phyloP scores from a whole-genome alignment of 495 filamentous ascomycete genomes.

The Talaromyces proteolyticus region DNA sequence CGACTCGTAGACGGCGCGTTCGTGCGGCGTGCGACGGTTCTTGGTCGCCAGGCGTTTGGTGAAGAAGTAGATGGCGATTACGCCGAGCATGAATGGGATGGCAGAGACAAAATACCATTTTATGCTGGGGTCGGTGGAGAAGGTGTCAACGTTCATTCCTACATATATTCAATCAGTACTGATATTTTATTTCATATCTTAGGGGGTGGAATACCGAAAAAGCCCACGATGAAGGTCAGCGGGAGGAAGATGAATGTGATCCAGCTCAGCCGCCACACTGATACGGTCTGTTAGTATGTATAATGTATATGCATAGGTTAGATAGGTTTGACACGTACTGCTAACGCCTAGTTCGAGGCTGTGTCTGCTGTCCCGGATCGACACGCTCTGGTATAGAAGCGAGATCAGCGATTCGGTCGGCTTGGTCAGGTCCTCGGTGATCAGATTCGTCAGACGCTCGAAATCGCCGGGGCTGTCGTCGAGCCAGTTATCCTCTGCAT shows the following conservation, averaged over 20 bases:
- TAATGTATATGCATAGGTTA: constrained; percentile 28
- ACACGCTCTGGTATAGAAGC: constrained; percentile 49
- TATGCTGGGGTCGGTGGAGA: constrained; percentile 33
- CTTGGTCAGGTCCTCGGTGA: constrained; percentile 45
- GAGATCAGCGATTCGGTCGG: constrained; percentile 36
- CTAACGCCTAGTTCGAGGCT: constrained; percentile 42
- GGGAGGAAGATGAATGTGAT: constrained; percentile 52
- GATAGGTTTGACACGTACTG: constrained; percentile 14
- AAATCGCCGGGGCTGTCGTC: constrained; percentile 30
- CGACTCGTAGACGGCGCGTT: constrained; percentile 45
- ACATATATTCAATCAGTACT: not conserved
- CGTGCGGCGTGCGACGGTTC: constrained; percentile 34
- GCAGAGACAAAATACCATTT: constrained; percentile 46
- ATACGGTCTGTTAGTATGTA: not conserved
- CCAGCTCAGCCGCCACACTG: constrained; percentile 28
- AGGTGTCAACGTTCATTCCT: constrained; percentile 43
- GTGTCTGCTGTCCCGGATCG: constrained; percentile 45
- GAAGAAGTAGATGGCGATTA: constrained; percentile 40
- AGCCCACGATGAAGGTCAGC: constrained; percentile 41
- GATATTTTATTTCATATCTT: not conserved
- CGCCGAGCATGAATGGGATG: constrained; percentile 37
- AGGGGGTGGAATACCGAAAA: constrained; percentile 30
- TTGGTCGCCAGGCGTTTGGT: constrained; percentile 42
- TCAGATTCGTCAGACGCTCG: constrained; percentile 30
- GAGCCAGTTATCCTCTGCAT: constrained; percentile 32